Percentiles rank a stretch among this genome's conserved stretches.
These are phyloP conservation scores for Leccinum incarnatum DNA, from an alignment of 768 basidiomycete genomes.

Conservation along the genomic window DNA sequence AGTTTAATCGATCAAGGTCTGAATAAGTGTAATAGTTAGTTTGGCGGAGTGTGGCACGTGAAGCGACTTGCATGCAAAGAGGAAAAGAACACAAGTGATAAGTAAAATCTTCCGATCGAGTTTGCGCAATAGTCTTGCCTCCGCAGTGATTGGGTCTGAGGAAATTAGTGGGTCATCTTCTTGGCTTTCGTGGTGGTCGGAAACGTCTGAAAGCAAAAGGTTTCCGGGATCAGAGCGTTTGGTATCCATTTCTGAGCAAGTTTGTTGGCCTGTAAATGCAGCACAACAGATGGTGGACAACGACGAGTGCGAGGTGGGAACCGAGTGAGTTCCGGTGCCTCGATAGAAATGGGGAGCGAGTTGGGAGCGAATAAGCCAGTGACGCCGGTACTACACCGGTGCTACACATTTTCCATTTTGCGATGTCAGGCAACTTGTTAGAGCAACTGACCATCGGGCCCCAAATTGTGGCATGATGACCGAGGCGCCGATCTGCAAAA, in stretches of 20 bases:
- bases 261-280: not conserved
- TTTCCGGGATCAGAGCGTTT: constrained; percentile 11
- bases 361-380: not conserved
- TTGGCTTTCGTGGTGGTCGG: not conserved
- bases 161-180: constrained; percentile 22
- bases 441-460: no score
- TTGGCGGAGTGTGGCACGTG: not conserved
- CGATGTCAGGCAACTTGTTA: no score
- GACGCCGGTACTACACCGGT: not conserved
- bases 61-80: constrained; percentile 64
- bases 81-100: constrained; percentile 65
- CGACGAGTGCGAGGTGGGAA: not conserved
- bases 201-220: constrained; percentile 3
- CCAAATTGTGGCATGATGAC: no score
- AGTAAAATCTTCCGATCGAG: constrained; percentile 67
- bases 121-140: constrained; percentile 57
- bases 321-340: not conserved
- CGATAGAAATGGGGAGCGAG: not conserved
- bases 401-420: not conserved
- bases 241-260: constrained; percentile 11
- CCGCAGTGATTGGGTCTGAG: constrained; percentile 33
- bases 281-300: constrained; percentile 18
- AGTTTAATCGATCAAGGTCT: constrained; percentile 71
- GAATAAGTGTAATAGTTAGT: not conserved
- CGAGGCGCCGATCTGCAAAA: no score